Evolutionary conservation across 2,329 filamentous ascomycete species (phyloP), one percentile per base, ranked within the genome.

Genomic region (Beauveria sp.): DNA sequence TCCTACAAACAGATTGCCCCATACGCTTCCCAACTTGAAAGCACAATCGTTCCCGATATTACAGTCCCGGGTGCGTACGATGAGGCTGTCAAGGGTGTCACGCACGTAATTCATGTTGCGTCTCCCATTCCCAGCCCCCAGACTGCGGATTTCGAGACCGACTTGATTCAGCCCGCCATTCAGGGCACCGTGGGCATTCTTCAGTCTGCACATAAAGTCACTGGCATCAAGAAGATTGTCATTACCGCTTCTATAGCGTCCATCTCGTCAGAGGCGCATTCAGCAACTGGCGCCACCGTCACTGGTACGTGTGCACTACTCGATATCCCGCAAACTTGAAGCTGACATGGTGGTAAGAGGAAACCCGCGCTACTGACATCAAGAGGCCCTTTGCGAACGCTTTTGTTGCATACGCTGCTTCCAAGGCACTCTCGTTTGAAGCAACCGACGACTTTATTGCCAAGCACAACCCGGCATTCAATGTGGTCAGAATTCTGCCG

Each of bases 201-300:
- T 2, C 64, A 73, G 26, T 69, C 75, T 0, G 77, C 76, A 1
- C 50, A 67, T 18, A 72, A 72, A 58, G 62, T 60, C 6, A 63
- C 66, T 1, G 70, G 66, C 0, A 69, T 80, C n/a, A 69, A 72
- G 60, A 70, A 74, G 16, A 66, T 80, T 9, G 73, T 79, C 20
- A 75, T 80, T 55, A 79, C 78, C 2, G 74, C 71, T 5, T 78
- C 75, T 1, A 66, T 71, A 14, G 66, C 63, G 1, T 68, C 72
- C 43, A 57, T 69, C 8, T 49, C 60, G 63, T 43, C 59, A 62
- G 26, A 64, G 62, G 30, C 18, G 56, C 61, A 55, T 14, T 34
- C 22, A 20, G 63, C 62, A 1, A 60, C 62, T 14, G 65, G 65
- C 47, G 63, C 51, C 22, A 42, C 38, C 2, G 43, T 61, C 28